Base-by-base conservation (phyloP, 1,284 basidiomycete species). In the Ceratobasidium theobromae region DNA sequence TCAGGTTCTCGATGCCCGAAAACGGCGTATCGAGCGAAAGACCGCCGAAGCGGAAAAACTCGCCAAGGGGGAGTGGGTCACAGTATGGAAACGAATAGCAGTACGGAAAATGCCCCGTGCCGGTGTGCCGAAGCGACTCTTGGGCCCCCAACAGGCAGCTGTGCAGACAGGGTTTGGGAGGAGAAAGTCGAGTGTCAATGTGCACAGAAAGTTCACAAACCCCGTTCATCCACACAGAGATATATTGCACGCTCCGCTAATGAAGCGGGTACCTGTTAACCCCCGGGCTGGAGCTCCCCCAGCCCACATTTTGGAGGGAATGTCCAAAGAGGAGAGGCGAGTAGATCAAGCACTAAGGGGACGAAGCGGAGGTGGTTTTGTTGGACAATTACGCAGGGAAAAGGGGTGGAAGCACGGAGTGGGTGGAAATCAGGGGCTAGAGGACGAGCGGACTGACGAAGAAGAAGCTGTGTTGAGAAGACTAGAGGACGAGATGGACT, bases 21-120 rank as follows among this genome's bases (percentile, higher is more conserved):
- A 77, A 16, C 82, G 82, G 69, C 85, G 83, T 69, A 76, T 86
- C 21, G 76, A 73, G 9, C 87, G 89, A 75, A 86, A 86, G 75
- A 86, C 84, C 0, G 54, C 38, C 40, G 40, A 45, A 32, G 41
- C 38, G 11, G 38, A 46, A 21, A 66, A 57, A 32, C 53, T 66
- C 12, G 65, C 41, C 12, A 18, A 38, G 14, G 65, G 65, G 6
- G 65, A 66, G 43, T 55, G 43, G 58, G 58, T 62, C 6, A 52
- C 46, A 5, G 33, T 43, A 25, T 49, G 58, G 58, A 52, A 41
- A 28, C 40, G 65, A 4, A 30, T 53, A 6, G 16, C 23, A 4
- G 54, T 57, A 23, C 11, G 54, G 21, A 57, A 57, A 28, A 57
- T 57, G 23, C 6, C 79, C 79, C 2, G 84, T 86, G 72, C 77